Evolutionary conservation across 805 yeast genomes (phyloP), one percentile per base, ranked within the genome.

Genomic region (Yarrowia alimentaria): DNA sequence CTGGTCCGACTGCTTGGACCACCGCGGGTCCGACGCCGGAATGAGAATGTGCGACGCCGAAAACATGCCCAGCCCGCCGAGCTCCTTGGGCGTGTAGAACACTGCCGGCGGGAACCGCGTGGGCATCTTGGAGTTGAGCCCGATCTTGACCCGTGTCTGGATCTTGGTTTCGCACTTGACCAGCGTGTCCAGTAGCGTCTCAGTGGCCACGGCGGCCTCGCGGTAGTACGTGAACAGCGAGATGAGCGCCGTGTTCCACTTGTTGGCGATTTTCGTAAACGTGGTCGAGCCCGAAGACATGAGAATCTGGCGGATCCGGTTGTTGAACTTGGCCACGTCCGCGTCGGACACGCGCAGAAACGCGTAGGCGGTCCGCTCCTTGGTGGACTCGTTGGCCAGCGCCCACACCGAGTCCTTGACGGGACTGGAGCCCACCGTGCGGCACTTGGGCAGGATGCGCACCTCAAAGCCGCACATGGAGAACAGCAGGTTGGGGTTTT

Each of bases 21-120:
- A 91, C 50, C 83, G 74, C 55, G 91, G 68, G 65, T 93, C 99
- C 5, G 95, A 83, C 0, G 95, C 85, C 0, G 99, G 99, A 57
- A 93, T 93, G 56, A 93, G 71, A 43, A 93, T 87, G 64, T 93
- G 99, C 11, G 96, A 87, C 0, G 98, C 98, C 72, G 96, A 86
- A 19, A 93, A 71, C 99, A 93, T 93, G 19, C 99, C 99, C 34
- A 93, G 70, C 34, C 99, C 99, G 45, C 99, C 99, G 3, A 93
- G 69, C 64, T 93, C 99, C 59, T 90, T 91, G 0, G 99, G 99
- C 0, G 99, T 89, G 64, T 93, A 93, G 61, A 93, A 93, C 0
- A 93, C 99, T 3, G 97, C 97, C 0, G 99, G 99, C 3, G 99
- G 99, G 68, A 93, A 93, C 52, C 99, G 74, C 0, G 96, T 82